Conservation (phyloP, 139 green algal genomes). For the Auxenochlorella protothecoides region DNA sequence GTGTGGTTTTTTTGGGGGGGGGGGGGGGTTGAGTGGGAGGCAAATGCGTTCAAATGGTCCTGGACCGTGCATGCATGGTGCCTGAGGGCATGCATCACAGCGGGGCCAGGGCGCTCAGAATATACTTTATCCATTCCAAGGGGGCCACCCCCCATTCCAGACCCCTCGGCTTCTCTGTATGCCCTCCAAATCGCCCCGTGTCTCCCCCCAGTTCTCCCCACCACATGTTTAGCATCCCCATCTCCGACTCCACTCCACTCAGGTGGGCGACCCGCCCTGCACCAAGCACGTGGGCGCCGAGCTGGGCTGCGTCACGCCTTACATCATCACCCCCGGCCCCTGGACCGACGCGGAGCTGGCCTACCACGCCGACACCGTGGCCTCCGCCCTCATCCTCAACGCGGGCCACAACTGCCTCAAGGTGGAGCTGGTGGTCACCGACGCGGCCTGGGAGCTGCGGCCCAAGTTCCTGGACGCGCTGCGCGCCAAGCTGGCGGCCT, state of each 20-base stretch:
- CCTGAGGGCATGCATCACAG: neutral
- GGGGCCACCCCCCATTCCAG: too few species aligned
- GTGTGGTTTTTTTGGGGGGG: neutral
- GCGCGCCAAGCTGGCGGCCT: constrained; percentile 17
- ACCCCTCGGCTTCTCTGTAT: too few species aligned
- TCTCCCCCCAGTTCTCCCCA: too few species aligned
- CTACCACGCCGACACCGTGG: constrained; percentile 55
- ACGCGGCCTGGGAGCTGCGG: constrained; percentile 51
- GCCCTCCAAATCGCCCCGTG: too few species aligned
- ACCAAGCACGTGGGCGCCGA: constrained; percentile 50
- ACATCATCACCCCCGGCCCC: constrained; percentile 60
- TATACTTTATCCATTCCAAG: too few species aligned
- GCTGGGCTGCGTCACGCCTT: constrained; percentile 77
- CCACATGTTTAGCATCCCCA: too few species aligned
- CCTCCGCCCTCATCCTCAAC: constrained; percentile 51
- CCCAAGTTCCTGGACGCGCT: constrained; percentile 47
- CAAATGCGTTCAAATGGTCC: neutral
- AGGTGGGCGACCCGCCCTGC: constrained; percentile 7
- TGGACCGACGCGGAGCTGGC: constrained; percentile 55
- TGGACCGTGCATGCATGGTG: neutral
- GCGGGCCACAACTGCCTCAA: constrained; percentile 70
- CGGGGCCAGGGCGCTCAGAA: too few species aligned
- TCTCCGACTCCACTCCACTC: neutral
- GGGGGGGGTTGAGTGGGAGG: neutral
- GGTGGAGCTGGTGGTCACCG: constrained; percentile 63